Conservation (phyloP, 768 basidiomycete genomes). For the Scleroderma citrinum region DNA sequence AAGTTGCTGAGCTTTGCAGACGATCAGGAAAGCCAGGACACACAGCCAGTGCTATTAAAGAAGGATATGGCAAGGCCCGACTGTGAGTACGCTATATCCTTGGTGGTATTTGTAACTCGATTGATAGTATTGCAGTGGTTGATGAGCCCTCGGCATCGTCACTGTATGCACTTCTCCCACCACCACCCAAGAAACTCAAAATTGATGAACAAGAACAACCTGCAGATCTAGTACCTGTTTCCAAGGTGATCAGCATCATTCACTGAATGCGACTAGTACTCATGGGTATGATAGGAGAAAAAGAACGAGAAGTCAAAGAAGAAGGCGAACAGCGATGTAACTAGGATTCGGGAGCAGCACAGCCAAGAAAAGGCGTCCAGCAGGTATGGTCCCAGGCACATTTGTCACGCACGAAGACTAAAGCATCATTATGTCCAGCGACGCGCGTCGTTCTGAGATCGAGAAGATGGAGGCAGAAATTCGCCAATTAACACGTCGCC, state of each 20-base stretch:
- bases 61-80: constrained; percentile 82
- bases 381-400: constrained; percentile 38
- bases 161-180: constrained; percentile 5
- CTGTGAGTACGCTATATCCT: constrained; percentile 43
- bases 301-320: constrained; percentile 17
- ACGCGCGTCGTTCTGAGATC: constrained; percentile 67
- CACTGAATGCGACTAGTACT: not conserved
- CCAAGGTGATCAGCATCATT: constrained; percentile 12
- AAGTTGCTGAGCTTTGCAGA: constrained; percentile 85
- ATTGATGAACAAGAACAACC: constrained; percentile 1
- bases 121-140: constrained; percentile 15
- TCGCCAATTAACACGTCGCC: constrained; percentile 63
- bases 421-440: constrained; percentile 31
- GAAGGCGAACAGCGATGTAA: constrained; percentile 40
- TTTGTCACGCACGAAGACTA: not conserved
- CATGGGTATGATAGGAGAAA: constrained; percentile 3
- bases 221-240: not conserved
- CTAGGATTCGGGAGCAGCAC: constrained; percentile 71
- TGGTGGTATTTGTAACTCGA: not conserved
- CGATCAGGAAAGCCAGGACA: constrained; percentile 58
- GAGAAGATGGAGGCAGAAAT: constrained; percentile 87
- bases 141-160: constrained; percentile 7
- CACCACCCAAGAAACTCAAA: constrained; percentile 1
- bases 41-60: constrained; percentile 47
- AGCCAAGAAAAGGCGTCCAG: constrained; percentile 60